Base-by-base conservation (phyloP, 768 basidiomycete genomes). In the Chalciporus chontae region DNA sequence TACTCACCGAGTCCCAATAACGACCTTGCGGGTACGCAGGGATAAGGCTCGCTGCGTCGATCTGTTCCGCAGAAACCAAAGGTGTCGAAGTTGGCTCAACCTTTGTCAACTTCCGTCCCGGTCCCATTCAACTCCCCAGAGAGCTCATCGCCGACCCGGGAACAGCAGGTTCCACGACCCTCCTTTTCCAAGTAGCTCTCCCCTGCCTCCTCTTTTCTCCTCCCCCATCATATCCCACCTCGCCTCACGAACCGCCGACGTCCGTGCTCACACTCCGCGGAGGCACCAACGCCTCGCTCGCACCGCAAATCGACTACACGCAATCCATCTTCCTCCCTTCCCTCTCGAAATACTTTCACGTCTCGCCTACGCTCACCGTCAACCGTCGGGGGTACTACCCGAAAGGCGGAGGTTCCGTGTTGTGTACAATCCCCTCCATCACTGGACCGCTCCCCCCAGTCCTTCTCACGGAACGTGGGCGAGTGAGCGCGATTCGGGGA, bases 281-380 rank as follows among this genome's bases (percentile, higher is more conserved):
- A 8, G 89, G 87, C 3, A 90, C 88, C 3, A 90, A 90, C 53
- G 85, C 86, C 17, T 66, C 71, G 3, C 65, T 75, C 38, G 87
- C 87, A 5, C 89, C 89, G 0, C 89, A 89, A 55, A 77, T 88
- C 24, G 88, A 90, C 67, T 89, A 88, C 62, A 77, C 77, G 4
- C 72, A 79, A 43, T 70, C 80, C 53, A 68, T 89, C 43, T 73
- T 90, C 60, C 62, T 90, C 6, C 88, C 87, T 0, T 91, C 90
- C 63, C 64, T 88, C 26, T 69, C 67, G 19, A 70, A 65, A 10
- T 82, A 85, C 62, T 82, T 88, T 61, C 56, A 74, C 15, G 45
- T 74, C 37, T 48, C 63, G 8, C 65, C 77, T 2, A 65, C 67
- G 4, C 62, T 90, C 21, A 63, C 76, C 21, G 67, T 89, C 43